These are phyloP conservation scores for Russula sp. DNA, from an alignment of 768 basidiomycete genomes.

Conservation along the genomic window DNA sequence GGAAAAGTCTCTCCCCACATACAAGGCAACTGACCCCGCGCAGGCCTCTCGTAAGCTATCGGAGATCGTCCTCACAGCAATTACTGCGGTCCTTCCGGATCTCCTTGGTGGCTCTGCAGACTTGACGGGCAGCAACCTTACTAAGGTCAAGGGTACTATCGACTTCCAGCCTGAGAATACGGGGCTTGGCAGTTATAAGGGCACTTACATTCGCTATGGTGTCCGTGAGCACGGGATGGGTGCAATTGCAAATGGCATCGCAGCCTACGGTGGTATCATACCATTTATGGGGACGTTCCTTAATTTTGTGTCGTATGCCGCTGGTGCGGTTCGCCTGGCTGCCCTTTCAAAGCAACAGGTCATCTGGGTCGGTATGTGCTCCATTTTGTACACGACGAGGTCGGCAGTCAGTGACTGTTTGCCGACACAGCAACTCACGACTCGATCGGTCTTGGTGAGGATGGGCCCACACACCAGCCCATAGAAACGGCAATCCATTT, in stretches of 20 bases:
- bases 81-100: slow-evolving; percentile 76
- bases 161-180: slow-evolving; percentile 94
- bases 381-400: neutral
- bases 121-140: slow-evolving; percentile 89
- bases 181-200: slow-evolving; percentile 76
- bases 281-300: slow-evolving; percentile 93
- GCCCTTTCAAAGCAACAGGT: slow-evolving; percentile 87
- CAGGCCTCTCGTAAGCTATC: slow-evolving; percentile 92
- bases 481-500: slow-evolving; percentile 84
- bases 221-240: slow-evolving; percentile 98
- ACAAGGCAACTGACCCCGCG: slow-evolving; percentile 78
- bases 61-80: slow-evolving; percentile 78
- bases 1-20: slow-evolving; percentile 83
- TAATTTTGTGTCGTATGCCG: slow-evolving; percentile 93
- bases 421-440: slow-evolving; percentile 76
- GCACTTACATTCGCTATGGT: slow-evolving; percentile 93
- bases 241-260: slow-evolving; percentile 88
- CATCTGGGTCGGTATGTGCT: slow-evolving; percentile 81
- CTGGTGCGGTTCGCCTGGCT: slow-evolving; percentile 88
- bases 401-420: slow-evolving; percentile 5
- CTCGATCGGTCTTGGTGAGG: slow-evolving; percentile 89
- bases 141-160: slow-evolving; percentile 75
- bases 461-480: slow-evolving; percentile 96
- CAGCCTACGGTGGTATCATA: slow-evolving; percentile 87
- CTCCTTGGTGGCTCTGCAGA: slow-evolving; percentile 88